Percentiles rank a stretch among this genome's conserved stretches.
Evolutionary conservation across 192 early-diverging fungal genomes (phyloP).

Genomic region (Coemansia sp.): DNA sequence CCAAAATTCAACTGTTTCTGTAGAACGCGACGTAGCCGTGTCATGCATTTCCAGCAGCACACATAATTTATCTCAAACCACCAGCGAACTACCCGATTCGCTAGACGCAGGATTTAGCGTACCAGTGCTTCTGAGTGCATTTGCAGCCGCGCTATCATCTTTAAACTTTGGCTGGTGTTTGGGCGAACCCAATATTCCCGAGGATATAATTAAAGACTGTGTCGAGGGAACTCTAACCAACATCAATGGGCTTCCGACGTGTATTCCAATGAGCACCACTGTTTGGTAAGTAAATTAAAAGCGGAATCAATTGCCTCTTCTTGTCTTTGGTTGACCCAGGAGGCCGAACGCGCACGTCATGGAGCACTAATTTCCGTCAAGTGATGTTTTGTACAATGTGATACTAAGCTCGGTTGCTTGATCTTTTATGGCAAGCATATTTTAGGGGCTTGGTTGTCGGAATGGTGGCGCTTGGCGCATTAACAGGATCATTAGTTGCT

Average conservation of each 20-base stretch:
- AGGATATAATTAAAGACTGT: constrained; percentile 51
- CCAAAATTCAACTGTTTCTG: background rate
- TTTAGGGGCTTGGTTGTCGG: constrained; percentile 60
- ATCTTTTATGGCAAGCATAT: background rate
- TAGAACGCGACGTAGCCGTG: background rate
- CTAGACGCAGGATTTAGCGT: constrained; percentile 30
- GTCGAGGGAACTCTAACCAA: constrained; percentile 18
- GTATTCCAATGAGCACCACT: constrained; percentile 43
- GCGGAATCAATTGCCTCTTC: background rate
- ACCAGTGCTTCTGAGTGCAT: constrained; percentile 21
- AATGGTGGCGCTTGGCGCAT: constrained; percentile 61
- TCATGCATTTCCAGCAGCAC: constrained; percentile 4
- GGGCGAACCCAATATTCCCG: constrained; percentile 59
- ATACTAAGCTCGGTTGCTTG: background rate
- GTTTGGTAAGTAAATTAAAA: constrained; percentile 42
- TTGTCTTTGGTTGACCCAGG: background rate
- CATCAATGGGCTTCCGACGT: constrained; percentile 40
- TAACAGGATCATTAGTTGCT: constrained; percentile 62
- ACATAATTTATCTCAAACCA: constrained; percentile 14
- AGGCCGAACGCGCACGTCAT: background rate
- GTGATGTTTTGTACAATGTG: background rate
- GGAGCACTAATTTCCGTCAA: background rate
- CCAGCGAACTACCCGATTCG: constrained; percentile 23
- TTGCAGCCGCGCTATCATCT: constrained; percentile 43
- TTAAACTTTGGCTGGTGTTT: constrained; percentile 57